Conservation (phyloP, 495 filamentous ascomycete species). For the Tuber melanosporum region DNA sequence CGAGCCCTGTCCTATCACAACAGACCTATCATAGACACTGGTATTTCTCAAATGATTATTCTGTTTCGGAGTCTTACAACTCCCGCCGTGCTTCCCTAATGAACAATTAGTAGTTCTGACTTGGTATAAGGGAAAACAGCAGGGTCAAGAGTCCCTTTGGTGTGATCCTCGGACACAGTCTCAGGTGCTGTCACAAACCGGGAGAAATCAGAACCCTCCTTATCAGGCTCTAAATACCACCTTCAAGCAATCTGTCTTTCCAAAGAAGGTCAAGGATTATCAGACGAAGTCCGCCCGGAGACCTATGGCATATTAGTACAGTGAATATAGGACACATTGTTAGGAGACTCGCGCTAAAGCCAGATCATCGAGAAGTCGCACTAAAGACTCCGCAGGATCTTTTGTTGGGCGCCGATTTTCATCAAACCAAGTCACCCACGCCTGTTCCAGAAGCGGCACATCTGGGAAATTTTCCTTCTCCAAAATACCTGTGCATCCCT, state of each 20-base stretch:
- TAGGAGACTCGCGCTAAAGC: slow-evolving; percentile 32
- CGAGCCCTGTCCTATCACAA: no score
- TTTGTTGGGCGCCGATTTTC: slow-evolving; percentile 90
- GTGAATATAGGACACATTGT: slow-evolving; percentile 39
- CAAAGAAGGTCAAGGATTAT: slow-evolving; percentile 62
- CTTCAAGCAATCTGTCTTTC: slow-evolving; percentile 74
- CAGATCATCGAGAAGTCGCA: slow-evolving; percentile 74
- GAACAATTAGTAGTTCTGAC: no score
- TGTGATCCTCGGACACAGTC: no score
- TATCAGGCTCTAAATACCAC: slow-evolving; percentile 67
- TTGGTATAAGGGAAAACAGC: no score
- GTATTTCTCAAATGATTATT: no score
- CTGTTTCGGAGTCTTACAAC: no score
- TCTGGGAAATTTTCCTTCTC: slow-evolving; percentile 76
- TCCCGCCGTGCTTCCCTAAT: no score
- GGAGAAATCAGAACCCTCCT: slow-evolving; percentile 60
- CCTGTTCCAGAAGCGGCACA: slow-evolving; percentile 75
- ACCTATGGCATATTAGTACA: slow-evolving; percentile 32
- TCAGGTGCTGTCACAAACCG: no score
- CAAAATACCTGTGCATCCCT: slow-evolving; percentile 92
- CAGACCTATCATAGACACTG: no score
- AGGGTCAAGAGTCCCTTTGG: no score
- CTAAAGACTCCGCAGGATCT: slow-evolving; percentile 70
- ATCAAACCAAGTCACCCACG: slow-evolving; percentile 82
- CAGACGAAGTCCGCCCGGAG: no score